Evolutionary conservation across 202 grass and related monocot species (phyloP).

Genomic region (Elaeis oleifera): DNA sequence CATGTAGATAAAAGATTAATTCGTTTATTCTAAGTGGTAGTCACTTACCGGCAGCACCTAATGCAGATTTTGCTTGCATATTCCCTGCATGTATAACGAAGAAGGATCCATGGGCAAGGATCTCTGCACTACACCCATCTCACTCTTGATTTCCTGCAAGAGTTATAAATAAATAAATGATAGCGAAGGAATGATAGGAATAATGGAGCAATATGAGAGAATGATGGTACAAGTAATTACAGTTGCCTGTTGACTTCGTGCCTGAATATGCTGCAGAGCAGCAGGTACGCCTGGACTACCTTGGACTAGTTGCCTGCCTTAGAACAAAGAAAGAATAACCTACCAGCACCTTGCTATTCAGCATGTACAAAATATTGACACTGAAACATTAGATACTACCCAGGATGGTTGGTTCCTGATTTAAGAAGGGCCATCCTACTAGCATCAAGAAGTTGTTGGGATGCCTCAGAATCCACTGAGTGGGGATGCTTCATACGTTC

Average conservation of each 20-base stretch:
- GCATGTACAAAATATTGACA: background rate
- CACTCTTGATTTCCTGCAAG: constrained; percentile 63
- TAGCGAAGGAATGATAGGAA: constrained; percentile 9
- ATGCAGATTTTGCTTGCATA: constrained; percentile 70
- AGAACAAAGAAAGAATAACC: constrained; percentile 3
- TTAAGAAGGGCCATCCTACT: constrained; percentile 66
- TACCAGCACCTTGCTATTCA: background rate
- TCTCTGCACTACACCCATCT: constrained; percentile 53
- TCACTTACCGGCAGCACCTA: constrained; percentile 39
- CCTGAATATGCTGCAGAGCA: constrained; percentile 56
- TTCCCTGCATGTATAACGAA: constrained; percentile 48
- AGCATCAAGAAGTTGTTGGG: constrained; percentile 56
- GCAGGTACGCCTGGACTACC: constrained; percentile 46
- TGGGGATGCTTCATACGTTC: constrained; percentile 67
- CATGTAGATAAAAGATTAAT: no score
- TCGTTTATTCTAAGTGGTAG: no score
- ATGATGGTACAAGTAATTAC: constrained; percentile 42
- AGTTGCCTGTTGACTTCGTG: constrained; percentile 47
- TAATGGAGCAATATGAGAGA: constrained; percentile 5
- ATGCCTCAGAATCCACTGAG: constrained; percentile 43
- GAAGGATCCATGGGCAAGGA: constrained; percentile 59
- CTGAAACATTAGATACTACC: constrained; percentile 29
- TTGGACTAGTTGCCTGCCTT: constrained; percentile 47
- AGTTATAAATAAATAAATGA: constrained; percentile 14
- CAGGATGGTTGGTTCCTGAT: constrained; percentile 44